Percentiles rank a stretch among this genome's conserved stretches.
Conservation (phyloP, 148 eudicot genomes). For the Simmondsia chinensis region DNA sequence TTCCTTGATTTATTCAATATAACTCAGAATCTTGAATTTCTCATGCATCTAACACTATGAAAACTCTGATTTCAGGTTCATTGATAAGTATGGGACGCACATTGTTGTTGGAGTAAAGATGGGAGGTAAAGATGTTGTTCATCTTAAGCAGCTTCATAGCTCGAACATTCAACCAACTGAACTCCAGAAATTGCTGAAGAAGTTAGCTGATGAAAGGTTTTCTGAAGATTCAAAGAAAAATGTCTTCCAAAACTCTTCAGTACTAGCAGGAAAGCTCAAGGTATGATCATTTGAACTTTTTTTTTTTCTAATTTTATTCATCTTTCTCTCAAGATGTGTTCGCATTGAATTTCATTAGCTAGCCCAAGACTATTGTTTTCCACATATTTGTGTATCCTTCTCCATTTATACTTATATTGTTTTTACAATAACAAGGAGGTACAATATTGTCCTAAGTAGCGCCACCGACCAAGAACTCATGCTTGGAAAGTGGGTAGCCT, state of each 20-base stretch:
- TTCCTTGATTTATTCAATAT: neutral
- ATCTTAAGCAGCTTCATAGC: slow-evolving; percentile 66
- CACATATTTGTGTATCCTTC: neutral
- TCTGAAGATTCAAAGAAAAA: slow-evolving; percentile 34
- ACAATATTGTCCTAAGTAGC: no score
- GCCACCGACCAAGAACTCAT: no score
- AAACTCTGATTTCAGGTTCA: slow-evolving; percentile 55
- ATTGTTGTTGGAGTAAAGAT: slow-evolving; percentile 86
- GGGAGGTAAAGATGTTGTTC: slow-evolving; percentile 95
- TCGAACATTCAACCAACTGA: slow-evolving; percentile 57
- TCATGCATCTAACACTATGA: neutral
- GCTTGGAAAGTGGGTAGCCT: no score
- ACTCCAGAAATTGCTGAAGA: slow-evolving; percentile 66
- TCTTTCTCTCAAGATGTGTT: no score
- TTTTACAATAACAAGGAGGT: no score
- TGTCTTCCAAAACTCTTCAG: slow-evolving; percentile 11
- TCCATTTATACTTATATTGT: no score
- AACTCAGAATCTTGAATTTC: neutral
- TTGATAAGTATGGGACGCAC: slow-evolving; percentile 90
- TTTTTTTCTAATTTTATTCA: neutral
- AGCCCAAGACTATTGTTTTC: no score
- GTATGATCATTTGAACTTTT: slow-evolving; percentile 16
- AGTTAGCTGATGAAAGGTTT: slow-evolving; percentile 69
- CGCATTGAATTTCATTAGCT: no score
- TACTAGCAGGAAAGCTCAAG: slow-evolving; percentile 37